Conservation (phyloP, 2,329 filamentous ascomycete genomes). For the Aspergillus persii region DNA sequence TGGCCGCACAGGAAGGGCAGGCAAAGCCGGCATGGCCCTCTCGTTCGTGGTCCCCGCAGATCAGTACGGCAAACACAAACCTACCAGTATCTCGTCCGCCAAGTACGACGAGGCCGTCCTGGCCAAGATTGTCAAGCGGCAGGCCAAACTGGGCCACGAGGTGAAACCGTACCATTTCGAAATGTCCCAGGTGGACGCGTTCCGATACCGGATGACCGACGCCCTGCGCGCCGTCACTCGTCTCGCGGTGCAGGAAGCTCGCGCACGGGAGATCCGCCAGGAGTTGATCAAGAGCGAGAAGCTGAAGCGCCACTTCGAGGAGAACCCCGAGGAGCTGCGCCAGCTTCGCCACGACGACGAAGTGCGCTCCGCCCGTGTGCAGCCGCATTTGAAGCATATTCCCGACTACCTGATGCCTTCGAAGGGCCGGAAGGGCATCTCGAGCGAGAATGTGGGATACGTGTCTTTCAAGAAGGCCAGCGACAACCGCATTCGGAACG, state of each 20-base stretch:
- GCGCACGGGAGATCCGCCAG: slow-evolving; percentile 80
- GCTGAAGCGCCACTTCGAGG: slow-evolving; percentile 91
- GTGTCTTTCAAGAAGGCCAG: slow-evolving; percentile 61
- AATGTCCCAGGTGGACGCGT: slow-evolving; percentile 88
- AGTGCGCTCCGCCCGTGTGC: slow-evolving; percentile 75
- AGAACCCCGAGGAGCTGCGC: slow-evolving; percentile 85
- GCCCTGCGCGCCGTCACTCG: slow-evolving; percentile 86
- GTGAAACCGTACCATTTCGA: slow-evolving; percentile 92
- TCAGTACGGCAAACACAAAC: slow-evolving; percentile 82
- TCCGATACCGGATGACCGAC: slow-evolving; percentile 92
- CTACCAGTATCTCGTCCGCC: slow-evolving; percentile 71
- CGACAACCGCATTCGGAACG: slow-evolving; percentile 53
- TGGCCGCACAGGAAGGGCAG: slow-evolving; percentile 86
- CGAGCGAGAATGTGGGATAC: slow-evolving; percentile 68
- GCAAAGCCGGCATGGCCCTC: slow-evolving; percentile 90
- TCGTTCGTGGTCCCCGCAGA: slow-evolving; percentile 86
- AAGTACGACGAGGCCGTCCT: slow-evolving; percentile 84
- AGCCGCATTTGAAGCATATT: slow-evolving; percentile 88
- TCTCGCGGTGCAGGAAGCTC: slow-evolving; percentile 84
- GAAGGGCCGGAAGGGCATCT: slow-evolving; percentile 68
- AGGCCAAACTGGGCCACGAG: slow-evolving; percentile 74
- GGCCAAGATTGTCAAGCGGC: slow-evolving; percentile 73
- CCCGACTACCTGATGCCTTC: slow-evolving; percentile 88
- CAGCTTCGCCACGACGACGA: slow-evolving; percentile 90
- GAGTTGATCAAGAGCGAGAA: slow-evolving; percentile 94